A percentile compares a stretch with the other conserved stretches of the same genome.
phyloP scores from a whole-genome alignment of 208 protist genomes.

The Trypanosoma platydactyli region DNA sequence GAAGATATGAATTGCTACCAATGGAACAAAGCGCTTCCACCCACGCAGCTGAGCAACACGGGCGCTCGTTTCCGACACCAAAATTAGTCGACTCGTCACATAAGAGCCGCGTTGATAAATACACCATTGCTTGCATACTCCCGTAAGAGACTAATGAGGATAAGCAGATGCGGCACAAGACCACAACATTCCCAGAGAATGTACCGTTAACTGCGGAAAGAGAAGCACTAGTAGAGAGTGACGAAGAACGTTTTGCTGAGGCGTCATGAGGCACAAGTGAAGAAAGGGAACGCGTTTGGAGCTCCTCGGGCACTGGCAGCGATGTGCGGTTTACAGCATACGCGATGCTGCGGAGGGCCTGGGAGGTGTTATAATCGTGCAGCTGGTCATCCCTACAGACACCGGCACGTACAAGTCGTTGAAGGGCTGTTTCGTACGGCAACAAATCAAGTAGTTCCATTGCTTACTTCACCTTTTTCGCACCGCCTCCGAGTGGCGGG shows the following conservation, averaged over 20 bases:
- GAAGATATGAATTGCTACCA: conserved; percentile 10
- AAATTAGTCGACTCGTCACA: conserved; percentile 55
- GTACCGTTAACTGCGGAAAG: not conserved
- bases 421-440: conserved; percentile 59
- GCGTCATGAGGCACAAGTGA: no score
- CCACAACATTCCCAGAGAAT: conserved; percentile 36
- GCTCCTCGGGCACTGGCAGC: conserved; percentile 2
- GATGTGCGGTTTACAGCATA: conserved; percentile 42
- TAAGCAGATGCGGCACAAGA: conserved; percentile 49
- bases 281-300: not conserved
- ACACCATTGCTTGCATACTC: conserved; percentile 39
- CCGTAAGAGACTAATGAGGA: conserved; percentile 23
- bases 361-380: conserved; percentile 63
- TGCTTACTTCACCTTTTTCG: not conserved
- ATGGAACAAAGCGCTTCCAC: conserved; percentile 39
- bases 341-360: conserved; percentile 63
- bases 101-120: conserved; percentile 57
- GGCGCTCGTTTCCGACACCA: conserved; percentile 84
- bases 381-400: conserved; percentile 64
- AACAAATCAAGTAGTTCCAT: conserved; percentile 42
- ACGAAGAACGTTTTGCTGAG: no score
- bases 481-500: not conserved
- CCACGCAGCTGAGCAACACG: conserved; percentile 73
- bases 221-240: not conserved
- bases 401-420: conserved; percentile 49